Conservation (phyloP, 345 rosid genomes). For the Salix koriyanagi region DNA sequence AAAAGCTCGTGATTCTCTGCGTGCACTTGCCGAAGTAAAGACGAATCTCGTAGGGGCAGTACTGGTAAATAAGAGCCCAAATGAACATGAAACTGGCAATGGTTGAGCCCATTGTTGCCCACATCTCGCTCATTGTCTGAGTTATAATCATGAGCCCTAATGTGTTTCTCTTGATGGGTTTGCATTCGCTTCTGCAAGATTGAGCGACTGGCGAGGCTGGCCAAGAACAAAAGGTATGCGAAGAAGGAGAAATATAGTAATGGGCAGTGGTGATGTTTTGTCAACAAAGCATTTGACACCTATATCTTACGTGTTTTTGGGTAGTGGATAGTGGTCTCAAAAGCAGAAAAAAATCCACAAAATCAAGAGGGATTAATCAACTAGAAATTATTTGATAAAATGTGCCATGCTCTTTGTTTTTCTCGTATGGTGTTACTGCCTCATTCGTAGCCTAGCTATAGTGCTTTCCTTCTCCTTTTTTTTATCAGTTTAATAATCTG, state of each 20-base stretch:
- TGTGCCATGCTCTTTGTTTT: not conserved
- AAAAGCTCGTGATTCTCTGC: slow-evolving; percentile 24
- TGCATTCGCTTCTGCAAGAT: not conserved
- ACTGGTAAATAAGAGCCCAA: slow-evolving; percentile 48
- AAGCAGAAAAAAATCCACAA: too few relatives aligned
- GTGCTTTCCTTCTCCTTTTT: not conserved
- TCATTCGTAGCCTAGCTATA: not conserved
- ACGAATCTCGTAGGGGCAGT: slow-evolving; percentile 52
- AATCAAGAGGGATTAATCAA: not conserved
- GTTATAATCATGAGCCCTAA: slow-evolving; percentile 18
- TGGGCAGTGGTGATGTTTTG: too few relatives aligned
- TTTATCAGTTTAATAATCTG: too few relatives aligned
- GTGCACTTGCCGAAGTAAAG: slow-evolving; percentile 37
- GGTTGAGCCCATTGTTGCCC: slow-evolving; percentile 56
- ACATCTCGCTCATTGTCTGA: slow-evolving; percentile 40
- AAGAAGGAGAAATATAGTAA: not conserved
- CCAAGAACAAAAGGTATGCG: not conserved
- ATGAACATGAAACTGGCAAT: slow-evolving; percentile 54
- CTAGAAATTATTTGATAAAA: not conserved
- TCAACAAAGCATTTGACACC: too few relatives aligned
- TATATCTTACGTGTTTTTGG: not conserved
- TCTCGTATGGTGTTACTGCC: not conserved
- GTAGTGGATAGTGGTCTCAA: not conserved
- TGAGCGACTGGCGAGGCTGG: not conserved
- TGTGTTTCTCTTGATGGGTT: not conserved